Conservation (phyloP, 2,329 filamentous ascomycete species). For the Colletotrichum horii region DNA sequence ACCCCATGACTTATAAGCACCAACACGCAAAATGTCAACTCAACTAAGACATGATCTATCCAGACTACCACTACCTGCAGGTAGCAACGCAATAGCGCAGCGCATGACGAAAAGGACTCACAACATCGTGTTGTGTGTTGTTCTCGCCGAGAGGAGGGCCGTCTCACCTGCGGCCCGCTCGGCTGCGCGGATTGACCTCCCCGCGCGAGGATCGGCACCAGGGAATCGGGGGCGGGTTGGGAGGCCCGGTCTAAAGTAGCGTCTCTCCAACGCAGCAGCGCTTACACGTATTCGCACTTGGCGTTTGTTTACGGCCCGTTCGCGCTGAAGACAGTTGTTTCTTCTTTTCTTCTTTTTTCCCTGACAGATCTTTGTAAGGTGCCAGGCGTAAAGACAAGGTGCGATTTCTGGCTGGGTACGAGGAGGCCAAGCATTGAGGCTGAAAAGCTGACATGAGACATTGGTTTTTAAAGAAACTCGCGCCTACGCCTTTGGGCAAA, state of each 20-base stretch:
- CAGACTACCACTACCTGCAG: neutral
- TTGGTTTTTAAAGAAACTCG: neutral
- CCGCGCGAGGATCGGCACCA: neutral
- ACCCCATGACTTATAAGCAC: neutral
- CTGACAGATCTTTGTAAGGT: neutral
- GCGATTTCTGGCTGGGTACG: neutral
- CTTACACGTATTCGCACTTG: neutral
- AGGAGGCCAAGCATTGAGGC: neutral
- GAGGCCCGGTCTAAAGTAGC: neutral
- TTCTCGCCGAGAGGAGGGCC: neutral
- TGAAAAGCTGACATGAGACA: neutral
- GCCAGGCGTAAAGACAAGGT: neutral
- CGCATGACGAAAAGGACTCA: neutral
- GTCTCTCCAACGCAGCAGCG: neutral
- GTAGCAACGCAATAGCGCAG: neutral
- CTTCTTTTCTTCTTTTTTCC: neutral
- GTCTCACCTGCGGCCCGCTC: neutral
- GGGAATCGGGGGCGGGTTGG: neutral
- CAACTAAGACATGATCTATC: neutral
- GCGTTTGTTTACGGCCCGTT: neutral
- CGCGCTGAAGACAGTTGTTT: neutral
- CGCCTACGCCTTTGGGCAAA: neutral
- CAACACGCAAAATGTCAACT: neutral
- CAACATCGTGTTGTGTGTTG: neutral
- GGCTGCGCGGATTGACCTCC: neutral